Evolutionary conservation across 495 filamentous ascomycete species (phyloP), one percentile per base, ranked within the genome.

Genomic region (Annulohypoxylon stygium): DNA sequence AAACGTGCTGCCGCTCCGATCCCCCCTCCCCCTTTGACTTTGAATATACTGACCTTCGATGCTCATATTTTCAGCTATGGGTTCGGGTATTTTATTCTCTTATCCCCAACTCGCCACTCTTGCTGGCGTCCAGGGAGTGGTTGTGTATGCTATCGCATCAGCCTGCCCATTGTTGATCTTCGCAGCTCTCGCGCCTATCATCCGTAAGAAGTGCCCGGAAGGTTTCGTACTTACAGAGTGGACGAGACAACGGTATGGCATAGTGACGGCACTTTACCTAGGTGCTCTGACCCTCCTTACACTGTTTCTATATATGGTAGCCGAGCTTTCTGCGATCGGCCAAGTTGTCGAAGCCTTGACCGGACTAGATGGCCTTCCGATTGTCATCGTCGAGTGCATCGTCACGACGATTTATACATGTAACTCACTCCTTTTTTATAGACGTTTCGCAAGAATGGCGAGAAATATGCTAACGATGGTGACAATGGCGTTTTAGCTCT

Each of bases 1-100:
- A 90, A 94, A 92, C 78, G 91, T 93, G 92, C 90, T 93, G 92
- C 92, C 92, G 91, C 91, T 90, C 83, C 80, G 76, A 82, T 83
- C 76, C 74, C 67, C 75, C 75, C 67, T 47, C 43, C 43, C 16
- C 18, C 18, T 47, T 20, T 2, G 36, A 50, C 64, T 63, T 67
- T 61, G 8, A 43, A 69, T 73, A 50, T 72, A 67, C 77, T 79
- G 51, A 79, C 62, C 66, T 43, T 70, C 70, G 60, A 78, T 71
- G 69, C 74, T 77, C 82, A 65, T 30, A 65, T 66, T 67, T 73
- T 63, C 76, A 94, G 92, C 90, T 48, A 88, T 93, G 79, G 92
- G 92, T 74, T 93, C 92, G 69, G 90, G 90, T 10, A 93, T 94
- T 41, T 83, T 94, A 7, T 93, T 94, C 78, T 84, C 91, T 2